Percentiles rank a stretch among this genome's conserved stretches.
phyloP scores from a whole-genome alignment of 495 filamentous ascomycete species.

The Neurospora sp. region DNA sequence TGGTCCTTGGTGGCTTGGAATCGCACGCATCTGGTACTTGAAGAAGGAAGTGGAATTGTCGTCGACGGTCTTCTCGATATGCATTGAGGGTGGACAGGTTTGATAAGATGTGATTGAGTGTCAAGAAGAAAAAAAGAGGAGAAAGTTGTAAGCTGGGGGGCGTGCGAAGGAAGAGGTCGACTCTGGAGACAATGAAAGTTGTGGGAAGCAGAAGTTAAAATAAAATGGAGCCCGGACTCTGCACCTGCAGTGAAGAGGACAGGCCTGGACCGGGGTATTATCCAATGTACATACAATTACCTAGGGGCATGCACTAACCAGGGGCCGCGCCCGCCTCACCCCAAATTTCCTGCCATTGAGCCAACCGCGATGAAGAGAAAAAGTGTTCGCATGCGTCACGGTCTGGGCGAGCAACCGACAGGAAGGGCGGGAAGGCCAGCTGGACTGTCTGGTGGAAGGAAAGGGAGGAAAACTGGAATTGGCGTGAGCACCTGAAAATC shows the following conservation, averaged over 20 bases:
- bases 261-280: background rate
- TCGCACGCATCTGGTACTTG: slow-evolving; percentile 38
- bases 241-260: background rate
- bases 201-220: background rate
- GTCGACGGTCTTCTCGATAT: slow-evolving; percentile 30
- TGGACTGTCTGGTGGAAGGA: background rate
- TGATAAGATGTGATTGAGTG: background rate
- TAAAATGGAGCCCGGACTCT: background rate
- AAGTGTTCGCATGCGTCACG: background rate
- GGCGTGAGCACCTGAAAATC: background rate
- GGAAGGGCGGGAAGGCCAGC: background rate
- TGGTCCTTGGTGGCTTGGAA: slow-evolving; percentile 30
- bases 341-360: no score
- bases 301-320: background rate
- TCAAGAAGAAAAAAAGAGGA: slow-evolving; percentile 9
- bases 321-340: background rate
- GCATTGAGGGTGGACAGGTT: slow-evolving; percentile 29
- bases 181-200: background rate
- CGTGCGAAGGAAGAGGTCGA: background rate
- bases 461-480: background rate
- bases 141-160: slow-evolving; percentile 6
- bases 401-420: background rate
- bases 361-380: background rate
- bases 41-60: slow-evolving; percentile 34
- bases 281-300: background rate